Evolutionary conservation across 2,329 filamentous ascomycete species (phyloP).

Genomic region (Penicillium decumbens): DNA sequence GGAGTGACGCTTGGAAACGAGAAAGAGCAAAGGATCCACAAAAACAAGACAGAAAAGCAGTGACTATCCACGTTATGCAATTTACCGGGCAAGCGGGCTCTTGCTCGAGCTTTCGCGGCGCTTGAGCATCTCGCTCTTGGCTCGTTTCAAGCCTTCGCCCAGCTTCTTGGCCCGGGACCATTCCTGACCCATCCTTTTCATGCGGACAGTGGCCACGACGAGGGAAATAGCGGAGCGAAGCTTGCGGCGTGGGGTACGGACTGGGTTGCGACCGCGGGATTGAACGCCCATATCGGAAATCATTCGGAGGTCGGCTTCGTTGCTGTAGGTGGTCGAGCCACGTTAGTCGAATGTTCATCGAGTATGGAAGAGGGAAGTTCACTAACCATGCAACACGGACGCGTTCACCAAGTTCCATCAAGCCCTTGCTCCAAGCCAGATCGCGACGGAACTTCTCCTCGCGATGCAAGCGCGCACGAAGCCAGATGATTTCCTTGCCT

Average conservation of each 20-base stretch:
- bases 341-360: slow-evolving; percentile 20
- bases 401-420: slow-evolving; percentile 72
- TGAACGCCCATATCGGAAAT: slow-evolving; percentile 76
- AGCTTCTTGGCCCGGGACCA: slow-evolving; percentile 44
- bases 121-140: slow-evolving; percentile 41
- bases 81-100: slow-evolving; percentile 15
- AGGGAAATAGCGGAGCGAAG: slow-evolving; percentile 41
- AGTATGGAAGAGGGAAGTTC: slow-evolving; percentile 4
- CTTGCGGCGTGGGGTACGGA: slow-evolving; percentile 39
- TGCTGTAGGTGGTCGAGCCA: slow-evolving; percentile 55
- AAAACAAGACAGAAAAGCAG: slow-evolving; percentile 21
- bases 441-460: slow-evolving; percentile 76
- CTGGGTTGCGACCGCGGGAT: slow-evolving; percentile 30
- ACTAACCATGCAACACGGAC: slow-evolving; percentile 70
- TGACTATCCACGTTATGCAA: slow-evolving; percentile 16
- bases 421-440: slow-evolving; percentile 80
- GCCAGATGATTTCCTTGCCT: slow-evolving; percentile 84
- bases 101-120: slow-evolving; percentile 32
- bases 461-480: slow-evolving; percentile 73
- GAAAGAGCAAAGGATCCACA: slow-evolving; percentile 15
- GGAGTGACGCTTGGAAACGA: slow-evolving; percentile 18
- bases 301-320: slow-evolving; percentile 82
- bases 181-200: slow-evolving; percentile 43
- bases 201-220: slow-evolving; percentile 44
- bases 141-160: slow-evolving; percentile 42